Conservation (phyloP, 495 filamentous ascomycete species). For the Aspergillus avenaceus region DNA sequence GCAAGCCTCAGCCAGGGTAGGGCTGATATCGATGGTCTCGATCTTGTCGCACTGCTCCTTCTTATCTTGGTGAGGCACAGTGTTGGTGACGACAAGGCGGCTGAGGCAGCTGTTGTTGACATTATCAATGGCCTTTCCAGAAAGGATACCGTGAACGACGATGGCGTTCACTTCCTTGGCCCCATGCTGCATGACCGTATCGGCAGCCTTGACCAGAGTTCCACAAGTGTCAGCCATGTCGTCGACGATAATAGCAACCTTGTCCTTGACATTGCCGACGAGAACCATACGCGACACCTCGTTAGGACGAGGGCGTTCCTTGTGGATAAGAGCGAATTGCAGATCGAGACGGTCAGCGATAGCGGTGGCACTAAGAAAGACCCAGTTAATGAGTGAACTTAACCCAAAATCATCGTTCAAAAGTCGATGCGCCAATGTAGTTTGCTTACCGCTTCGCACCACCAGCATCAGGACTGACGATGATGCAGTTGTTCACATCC, state of each 20-base stretch:
- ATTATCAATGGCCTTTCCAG: conserved; percentile 84
- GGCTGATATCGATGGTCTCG: conserved; percentile 88
- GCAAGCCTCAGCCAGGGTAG: conserved; percentile 67
- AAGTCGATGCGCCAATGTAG: neutral
- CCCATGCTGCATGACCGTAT: conserved; percentile 85
- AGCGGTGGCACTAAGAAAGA: conserved; percentile 67
- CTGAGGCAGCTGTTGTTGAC: conserved; percentile 76
- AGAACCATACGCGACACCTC: conserved; percentile 95
- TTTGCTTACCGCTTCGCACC: conserved; percentile 84
- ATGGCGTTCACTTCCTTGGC: conserved; percentile 87
- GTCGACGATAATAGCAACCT: conserved; percentile 74
- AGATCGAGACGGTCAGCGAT: conserved; percentile 93
- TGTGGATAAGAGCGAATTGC: conserved; percentile 98
- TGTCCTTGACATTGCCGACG: conserved; percentile 58
- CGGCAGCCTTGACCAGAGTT: conserved; percentile 87
- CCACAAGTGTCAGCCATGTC: conserved; percentile 92
- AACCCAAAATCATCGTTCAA: neutral
- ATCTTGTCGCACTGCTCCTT: conserved; percentile 72
- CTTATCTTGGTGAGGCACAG: conserved; percentile 81
- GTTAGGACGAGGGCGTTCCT: conserved; percentile 91
- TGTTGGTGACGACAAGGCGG: conserved; percentile 91
- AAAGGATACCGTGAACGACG: conserved; percentile 93
- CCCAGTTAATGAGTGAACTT: conserved; percentile 1
- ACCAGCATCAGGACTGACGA: conserved; percentile 94
- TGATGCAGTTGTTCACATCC: conserved; percentile 77